Conservation (phyloP, 371 early-diverging fungal species). For the Gilbertella persicaria region DNA sequence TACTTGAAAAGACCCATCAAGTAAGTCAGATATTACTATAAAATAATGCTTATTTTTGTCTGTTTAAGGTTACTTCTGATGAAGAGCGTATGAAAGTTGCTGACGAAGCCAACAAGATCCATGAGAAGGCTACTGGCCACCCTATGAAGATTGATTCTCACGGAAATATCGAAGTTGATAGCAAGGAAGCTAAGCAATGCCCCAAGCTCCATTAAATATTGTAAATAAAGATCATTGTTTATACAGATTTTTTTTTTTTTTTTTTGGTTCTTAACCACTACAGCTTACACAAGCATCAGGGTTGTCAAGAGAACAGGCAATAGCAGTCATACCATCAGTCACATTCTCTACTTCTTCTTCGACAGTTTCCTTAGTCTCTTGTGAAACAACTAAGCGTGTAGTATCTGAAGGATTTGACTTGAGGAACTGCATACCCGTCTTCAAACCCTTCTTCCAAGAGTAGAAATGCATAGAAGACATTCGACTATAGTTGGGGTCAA, state of each 20-base stretch:
- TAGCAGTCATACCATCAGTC: conserved; percentile 48
- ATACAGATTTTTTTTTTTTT: too few species aligned
- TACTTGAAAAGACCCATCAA: conserved; percentile 6
- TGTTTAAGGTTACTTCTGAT: conserved; percentile 5
- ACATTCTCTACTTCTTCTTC: conserved; percentile 25
- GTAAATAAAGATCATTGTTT: background rate
- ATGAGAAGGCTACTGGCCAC: conserved; percentile 29
- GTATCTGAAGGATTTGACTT: conserved; percentile 94
- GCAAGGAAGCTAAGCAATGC: conserved; percentile 27
- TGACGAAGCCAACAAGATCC: conserved; percentile 24
- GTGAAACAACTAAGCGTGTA: conserved; percentile 63
- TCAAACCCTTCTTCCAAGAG: conserved; percentile 96
- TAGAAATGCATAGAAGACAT: conserved; percentile 99
- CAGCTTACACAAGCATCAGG: conserved; percentile 92
- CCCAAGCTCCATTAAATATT: conserved; percentile 27
- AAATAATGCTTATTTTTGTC: background rate
- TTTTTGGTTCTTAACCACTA: conserved; percentile 66
- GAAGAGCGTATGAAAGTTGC: conserved; percentile 25
- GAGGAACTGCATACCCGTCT: conserved; percentile 99
- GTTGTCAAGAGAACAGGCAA: conserved; percentile 79
- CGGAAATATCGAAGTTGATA: conserved; percentile 19
- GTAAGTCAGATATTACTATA: background rate
- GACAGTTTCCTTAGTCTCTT: conserved; percentile 32
- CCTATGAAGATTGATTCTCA: conserved; percentile 32
- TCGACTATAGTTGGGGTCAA: conserved; percentile 90